Evolutionary conservation across 495 filamentous ascomycete species (phyloP).

Genomic region (Penicillium odoratum): DNA sequence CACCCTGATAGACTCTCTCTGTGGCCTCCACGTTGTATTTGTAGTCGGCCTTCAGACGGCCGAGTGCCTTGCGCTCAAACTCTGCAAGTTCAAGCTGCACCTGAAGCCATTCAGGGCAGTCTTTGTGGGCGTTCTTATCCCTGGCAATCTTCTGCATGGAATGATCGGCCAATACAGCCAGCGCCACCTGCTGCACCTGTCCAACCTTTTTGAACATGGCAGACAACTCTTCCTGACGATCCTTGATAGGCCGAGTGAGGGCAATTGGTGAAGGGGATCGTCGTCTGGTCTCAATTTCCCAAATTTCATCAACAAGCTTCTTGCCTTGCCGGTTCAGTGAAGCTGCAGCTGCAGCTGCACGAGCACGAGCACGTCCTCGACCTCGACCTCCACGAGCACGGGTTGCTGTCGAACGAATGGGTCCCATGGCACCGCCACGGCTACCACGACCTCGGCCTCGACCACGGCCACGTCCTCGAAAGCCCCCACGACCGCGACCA

Average conservation of each 20-base stretch:
- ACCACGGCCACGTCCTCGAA: constrained; percentile 29
- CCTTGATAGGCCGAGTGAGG: constrained; percentile 36
- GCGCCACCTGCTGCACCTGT: constrained; percentile 38
- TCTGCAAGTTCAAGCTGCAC: constrained; percentile 27
- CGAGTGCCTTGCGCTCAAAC: constrained; percentile 19
- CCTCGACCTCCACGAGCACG: constrained; percentile 29
- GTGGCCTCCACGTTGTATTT: constrained; percentile 30
- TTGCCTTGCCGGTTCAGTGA: constrained; percentile 18
- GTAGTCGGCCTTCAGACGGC: constrained; percentile 27
- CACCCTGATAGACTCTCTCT: constrained; percentile 28
- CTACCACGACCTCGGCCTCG: constrained; percentile 40
- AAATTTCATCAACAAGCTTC: constrained; percentile 34
- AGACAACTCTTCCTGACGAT: constrained; percentile 44
- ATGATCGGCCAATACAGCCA: constrained; percentile 41
- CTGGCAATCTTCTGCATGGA: constrained; percentile 37
- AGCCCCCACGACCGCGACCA: constrained; percentile 35
- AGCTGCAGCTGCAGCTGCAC: not conserved
- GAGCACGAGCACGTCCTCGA: constrained; percentile 29
- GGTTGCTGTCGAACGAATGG: constrained; percentile 17
- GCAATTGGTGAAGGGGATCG: constrained; percentile 41
- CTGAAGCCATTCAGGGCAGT: constrained; percentile 42
- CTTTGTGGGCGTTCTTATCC: constrained; percentile 45
- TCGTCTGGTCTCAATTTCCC: constrained; percentile 29
- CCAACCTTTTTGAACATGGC: constrained; percentile 45
- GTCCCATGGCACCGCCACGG: constrained; percentile 26